Evolutionary conservation across 1,284 basidiomycete species (phyloP), one percentile per base, ranked within the genome.

Genomic region (Mycena citricolor): DNA sequence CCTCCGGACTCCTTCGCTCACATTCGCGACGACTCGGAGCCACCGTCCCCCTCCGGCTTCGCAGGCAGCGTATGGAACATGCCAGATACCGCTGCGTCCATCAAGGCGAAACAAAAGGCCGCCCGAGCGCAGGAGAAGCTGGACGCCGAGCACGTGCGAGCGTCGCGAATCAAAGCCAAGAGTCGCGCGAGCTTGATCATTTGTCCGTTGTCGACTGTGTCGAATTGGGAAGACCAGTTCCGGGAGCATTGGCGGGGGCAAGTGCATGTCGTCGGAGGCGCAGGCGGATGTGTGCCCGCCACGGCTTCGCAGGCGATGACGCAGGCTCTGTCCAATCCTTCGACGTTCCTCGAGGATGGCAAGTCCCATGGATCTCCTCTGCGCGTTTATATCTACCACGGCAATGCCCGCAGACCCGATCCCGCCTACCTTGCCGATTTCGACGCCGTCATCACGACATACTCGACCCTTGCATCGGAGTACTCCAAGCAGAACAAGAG

Each of bases 221-320:
- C 90, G 34, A 99, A 98, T 61, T 99, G 97, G 97, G 95, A 99
- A 66, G 92, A 97, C 53, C 97, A 99, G 65, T 90, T 99, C 62
- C 80, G 85, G 48, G 94, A 98, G 61, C 97, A 99, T 66, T 93
- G 91, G 91, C 79, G 79, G 48, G 90, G 91, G 11, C 78, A 84
- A 44, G 90, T 94, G 6, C 74, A 76, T 23, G 83, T 94, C 32
- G 71, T 86, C 38, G 91, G 91, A n/a, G 91, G 90, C 3, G 73
- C 70, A 19, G 77, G 80, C 29, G 69, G 68, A 38, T 70, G 67
- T 41, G 54, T 61, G 22, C 61, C 61, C 23, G 46, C 63, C 24
- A 57, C 62, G 26, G 49, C 64, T 32, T 58, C 60, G 21, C 50
- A 52, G 38, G 46, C 46, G 11, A 42, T 49, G 44, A 26, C 51